A percentile compares a stretch with the other conserved stretches of the same genome.
These are phyloP conservation scores for Backusella circina DNA, from an alignment of 192 early-diverging fungal genomes.

Conservation along the genomic window DNA sequence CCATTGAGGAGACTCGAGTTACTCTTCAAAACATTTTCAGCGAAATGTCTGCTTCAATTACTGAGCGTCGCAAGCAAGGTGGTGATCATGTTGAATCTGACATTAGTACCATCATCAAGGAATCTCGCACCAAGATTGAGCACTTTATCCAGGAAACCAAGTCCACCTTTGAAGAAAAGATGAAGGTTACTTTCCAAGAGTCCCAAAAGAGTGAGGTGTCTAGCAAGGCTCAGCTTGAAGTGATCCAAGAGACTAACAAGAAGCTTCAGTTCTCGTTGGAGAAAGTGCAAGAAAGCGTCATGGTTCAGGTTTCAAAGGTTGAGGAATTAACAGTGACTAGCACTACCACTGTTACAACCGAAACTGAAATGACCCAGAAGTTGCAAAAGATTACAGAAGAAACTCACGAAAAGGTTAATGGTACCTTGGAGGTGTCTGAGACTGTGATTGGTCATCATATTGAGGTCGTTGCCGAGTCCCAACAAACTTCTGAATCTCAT, in stretches of 20 bases:
- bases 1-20: neutral
- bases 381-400: neutral
- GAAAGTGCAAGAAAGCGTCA: neutral
- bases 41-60: neutral
- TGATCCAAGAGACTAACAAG: neutral
- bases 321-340: neutral
- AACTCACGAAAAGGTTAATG: neutral
- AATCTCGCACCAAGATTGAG: neutral
- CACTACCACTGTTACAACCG: neutral
- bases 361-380: neutral
- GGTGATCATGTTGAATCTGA: constrained; percentile 8
- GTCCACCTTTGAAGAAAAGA: neutral
- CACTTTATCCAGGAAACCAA: neutral
- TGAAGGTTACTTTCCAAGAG: neutral
- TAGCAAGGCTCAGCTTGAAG: neutral
- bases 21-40: neutral
- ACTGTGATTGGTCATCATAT: constrained; percentile 10
- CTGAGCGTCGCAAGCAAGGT: constrained; percentile 11
- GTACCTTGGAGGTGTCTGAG: neutral
- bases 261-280: neutral
- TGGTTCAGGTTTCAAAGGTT: constrained; percentile 6
- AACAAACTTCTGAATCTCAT: neutral
- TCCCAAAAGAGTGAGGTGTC: neutral
- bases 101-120: constrained; percentile 2
- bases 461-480: constrained; percentile 12